phyloP scores from a whole-genome alignment of 768 basidiomycete genomes.

The Kwoniella botswanensis region DNA sequence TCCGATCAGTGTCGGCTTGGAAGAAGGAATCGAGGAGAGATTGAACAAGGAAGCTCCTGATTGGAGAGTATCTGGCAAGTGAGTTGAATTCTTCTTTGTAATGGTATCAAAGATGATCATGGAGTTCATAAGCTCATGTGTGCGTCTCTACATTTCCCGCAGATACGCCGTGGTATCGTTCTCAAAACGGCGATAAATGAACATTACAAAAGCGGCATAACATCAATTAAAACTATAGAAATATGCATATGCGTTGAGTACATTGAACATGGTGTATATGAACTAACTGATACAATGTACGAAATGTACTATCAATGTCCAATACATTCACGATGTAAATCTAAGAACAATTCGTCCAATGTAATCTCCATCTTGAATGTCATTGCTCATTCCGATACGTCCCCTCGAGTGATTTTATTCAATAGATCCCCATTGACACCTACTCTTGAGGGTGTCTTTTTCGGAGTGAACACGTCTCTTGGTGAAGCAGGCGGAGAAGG shows the following conservation, averaged over 20 bases:
- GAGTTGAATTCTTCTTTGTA: conserved; percentile 13
- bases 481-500: conserved; percentile 17
- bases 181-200: conserved; percentile 22
- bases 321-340: no score
- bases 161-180: conserved; percentile 55
- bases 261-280: neutral
- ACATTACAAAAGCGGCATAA: neutral
- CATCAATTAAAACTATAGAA: neutral
- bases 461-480: conserved; percentile 24
- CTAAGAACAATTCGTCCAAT: no score
- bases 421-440: conserved; percentile 16
- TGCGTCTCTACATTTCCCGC: neutral
- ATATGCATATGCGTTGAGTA: conserved; percentile 10
- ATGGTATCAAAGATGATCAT: neutral
- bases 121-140: neutral
- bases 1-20: conserved; percentile 68
- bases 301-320: neutral
- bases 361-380: no score
- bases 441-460: conserved; percentile 12
- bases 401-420: conserved; percentile 18
- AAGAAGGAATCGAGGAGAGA: conserved; percentile 69
- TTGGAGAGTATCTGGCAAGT: conserved; percentile 57
- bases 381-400: conserved; percentile 1
- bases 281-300: neutral
- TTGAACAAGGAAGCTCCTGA: conserved; percentile 64